Evolutionary conservation across 2,329 filamentous ascomycete genomes (phyloP).

Genomic region (Venturia nashicola): DNA sequence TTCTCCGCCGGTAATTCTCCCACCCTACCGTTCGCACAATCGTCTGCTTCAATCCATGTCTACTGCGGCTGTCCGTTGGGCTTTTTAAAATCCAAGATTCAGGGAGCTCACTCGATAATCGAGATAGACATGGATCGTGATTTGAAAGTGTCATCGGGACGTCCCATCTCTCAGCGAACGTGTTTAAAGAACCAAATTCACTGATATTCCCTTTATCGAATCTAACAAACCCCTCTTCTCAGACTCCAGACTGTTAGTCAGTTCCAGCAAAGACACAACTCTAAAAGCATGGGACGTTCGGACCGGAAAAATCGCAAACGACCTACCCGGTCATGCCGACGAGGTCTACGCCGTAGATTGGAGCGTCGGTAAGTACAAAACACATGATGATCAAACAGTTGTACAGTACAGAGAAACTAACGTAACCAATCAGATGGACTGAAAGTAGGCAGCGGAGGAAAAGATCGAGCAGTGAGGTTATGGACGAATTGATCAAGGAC

Average conservation of each 20-base stretch:
- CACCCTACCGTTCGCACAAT: neutral
- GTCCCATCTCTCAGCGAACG: neutral
- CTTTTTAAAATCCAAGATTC: no score
- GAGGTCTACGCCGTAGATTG: slow-evolving; percentile 93
- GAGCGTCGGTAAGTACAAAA: slow-evolving; percentile 35
- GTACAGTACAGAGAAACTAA: neutral
- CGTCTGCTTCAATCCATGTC: neutral
- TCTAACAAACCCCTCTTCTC: neutral
- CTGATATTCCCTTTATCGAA: no score
- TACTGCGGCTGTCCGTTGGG: neutral
- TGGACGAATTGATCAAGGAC: slow-evolving; percentile 29
- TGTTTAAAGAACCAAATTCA: neutral
- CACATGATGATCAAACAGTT: no score
- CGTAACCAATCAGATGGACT: slow-evolving; percentile 55
- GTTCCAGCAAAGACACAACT: slow-evolving; percentile 82
- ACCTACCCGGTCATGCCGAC: slow-evolving; percentile 82
- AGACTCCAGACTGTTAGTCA: slow-evolving; percentile 80
- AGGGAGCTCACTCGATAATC: neutral
- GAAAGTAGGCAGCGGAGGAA: slow-evolving; percentile 80
- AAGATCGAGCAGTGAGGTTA: slow-evolving; percentile 65
- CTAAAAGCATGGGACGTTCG: slow-evolving; percentile 90
- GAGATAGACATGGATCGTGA: neutral
- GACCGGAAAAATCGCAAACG: slow-evolving; percentile 67
- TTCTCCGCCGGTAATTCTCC: slow-evolving; percentile 54
- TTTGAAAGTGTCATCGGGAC: neutral